These are phyloP conservation scores for Colletotrichum salicis DNA, from an alignment of 2,329 filamentous ascomycete species.

Conservation along the genomic window DNA sequence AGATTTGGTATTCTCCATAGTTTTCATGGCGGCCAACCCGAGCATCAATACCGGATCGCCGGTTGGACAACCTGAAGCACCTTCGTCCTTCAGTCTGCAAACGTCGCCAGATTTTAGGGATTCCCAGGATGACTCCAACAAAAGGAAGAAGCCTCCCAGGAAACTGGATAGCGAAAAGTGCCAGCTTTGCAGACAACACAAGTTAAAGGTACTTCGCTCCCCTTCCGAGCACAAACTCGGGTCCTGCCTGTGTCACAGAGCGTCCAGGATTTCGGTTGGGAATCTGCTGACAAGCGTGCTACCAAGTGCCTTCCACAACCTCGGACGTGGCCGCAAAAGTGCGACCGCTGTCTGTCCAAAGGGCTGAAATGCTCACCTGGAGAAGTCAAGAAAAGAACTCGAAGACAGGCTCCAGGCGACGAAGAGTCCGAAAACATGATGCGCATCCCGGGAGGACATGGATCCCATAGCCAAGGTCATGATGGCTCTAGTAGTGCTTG, in stretches of 20 bases:
- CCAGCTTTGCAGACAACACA: slow-evolving; percentile 8
- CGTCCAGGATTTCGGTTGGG: neutral
- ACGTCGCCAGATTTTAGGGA: neutral
- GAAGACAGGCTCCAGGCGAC: neutral
- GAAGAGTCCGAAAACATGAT: neutral
- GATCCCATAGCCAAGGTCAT: neutral
- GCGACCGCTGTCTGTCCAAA: neutral
- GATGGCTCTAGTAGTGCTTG: neutral
- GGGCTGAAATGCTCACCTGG: neutral
- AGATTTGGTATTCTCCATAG: neutral
- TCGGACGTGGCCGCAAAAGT: slow-evolving; percentile 1
- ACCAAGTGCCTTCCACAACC: neutral
- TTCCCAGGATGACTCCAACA: neutral
- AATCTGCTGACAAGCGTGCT: neutral
- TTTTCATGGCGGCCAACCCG: neutral
- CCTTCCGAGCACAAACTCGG: neutral
- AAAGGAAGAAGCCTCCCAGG: neutral
- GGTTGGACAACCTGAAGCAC: neutral
- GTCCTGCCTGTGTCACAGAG: neutral
- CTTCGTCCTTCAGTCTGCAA: neutral
- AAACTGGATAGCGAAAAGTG: slow-evolving; percentile 5
- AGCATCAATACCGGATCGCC: neutral
- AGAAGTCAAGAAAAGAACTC: neutral
- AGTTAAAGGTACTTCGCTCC: neutral
- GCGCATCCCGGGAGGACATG: no score